Evolutionary conservation across 1,139 yeast species (phyloP).

Genomic region (Saccharomyces hybrid): DNA sequence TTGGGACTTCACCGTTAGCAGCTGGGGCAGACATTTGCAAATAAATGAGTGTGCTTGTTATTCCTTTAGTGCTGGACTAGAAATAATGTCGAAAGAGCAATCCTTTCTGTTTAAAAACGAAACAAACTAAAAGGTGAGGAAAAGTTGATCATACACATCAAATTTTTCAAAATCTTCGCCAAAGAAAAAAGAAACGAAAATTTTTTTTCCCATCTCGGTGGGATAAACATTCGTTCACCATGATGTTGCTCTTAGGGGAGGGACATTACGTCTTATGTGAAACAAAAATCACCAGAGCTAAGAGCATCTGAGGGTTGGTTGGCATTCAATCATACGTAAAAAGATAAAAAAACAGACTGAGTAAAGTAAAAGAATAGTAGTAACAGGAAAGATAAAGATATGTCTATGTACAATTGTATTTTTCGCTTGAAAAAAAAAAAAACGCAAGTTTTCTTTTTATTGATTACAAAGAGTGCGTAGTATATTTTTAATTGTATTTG

Average conservation of each 20-base stretch:
- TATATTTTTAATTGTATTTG: neutral
- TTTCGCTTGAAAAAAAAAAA: neutral
- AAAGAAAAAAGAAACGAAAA: conserved; percentile 2
- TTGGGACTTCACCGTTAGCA: conserved; percentile 62
- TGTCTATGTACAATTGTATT: conserved; percentile 1
- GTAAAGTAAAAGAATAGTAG: neutral
- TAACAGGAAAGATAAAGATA: neutral
- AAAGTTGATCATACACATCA: conserved; percentile 2
- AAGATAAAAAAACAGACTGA: neutral
- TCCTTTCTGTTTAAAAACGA: neutral
- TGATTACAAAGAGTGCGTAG: neutral
- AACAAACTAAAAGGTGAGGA: conserved; percentile 2
- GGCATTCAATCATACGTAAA: neutral
- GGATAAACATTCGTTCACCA: neutral
- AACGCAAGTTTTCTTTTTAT: neutral
- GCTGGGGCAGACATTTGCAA: conserved; percentile 24
- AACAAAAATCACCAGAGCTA: neutral
- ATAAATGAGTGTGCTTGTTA: neutral
- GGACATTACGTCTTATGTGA: too few relatives aligned
- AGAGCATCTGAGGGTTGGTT: too few relatives aligned
- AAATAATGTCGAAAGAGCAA: neutral
- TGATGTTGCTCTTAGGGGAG: neutral
- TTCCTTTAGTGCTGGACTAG: neutral
- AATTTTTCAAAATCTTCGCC: conserved; percentile 2
- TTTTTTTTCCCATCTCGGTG: neutral